phyloP scores from a whole-genome alignment of 2,329 filamentous ascomycete genomes.

The Penicillium palitans region DNA sequence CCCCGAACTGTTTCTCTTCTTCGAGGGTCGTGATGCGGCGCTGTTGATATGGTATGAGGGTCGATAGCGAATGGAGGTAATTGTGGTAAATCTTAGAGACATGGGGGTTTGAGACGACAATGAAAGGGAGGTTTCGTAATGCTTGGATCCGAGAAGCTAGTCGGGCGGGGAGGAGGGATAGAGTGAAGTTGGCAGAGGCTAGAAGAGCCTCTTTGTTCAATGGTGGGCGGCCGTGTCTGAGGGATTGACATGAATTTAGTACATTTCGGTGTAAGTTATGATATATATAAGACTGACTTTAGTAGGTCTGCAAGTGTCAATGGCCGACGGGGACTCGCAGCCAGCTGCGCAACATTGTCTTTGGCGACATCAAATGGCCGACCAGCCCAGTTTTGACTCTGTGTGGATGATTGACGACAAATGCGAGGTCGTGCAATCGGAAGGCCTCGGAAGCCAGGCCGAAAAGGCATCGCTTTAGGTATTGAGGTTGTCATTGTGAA shows the following conservation, averaged over 20 bases:
- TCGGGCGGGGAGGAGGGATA: constrained; percentile 85
- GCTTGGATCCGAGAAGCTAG: constrained; percentile 93
- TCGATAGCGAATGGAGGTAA: constrained; percentile 90
- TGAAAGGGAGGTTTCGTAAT: constrained; percentile 89
- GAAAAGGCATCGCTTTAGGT: constrained; percentile 8
- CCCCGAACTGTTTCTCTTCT: constrained; percentile 87
- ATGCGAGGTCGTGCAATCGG: background rate
- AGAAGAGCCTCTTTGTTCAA: constrained; percentile 77
- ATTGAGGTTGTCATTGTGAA: constrained; percentile 13
- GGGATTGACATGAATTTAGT: background rate
- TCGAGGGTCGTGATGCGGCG: constrained; percentile 72
- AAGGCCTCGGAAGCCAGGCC: background rate
- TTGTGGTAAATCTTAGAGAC: constrained; percentile 94
- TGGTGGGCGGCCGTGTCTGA: constrained; percentile 75
- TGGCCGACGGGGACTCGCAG: constrained; percentile 73
- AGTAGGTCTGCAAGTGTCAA: constrained; percentile 86
- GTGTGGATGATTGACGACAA: constrained; percentile 22
- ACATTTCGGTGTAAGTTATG: background rate
- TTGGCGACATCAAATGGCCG: constrained; percentile 60
- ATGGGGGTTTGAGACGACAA: constrained; percentile 96
- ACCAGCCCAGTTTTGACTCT: constrained; percentile 39
- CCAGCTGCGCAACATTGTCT: constrained; percentile 75
- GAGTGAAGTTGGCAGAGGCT: constrained; percentile 91
- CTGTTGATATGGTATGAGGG: constrained; percentile 80
- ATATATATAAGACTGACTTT: constrained; percentile 57